Base-by-base conservation (phyloP, 345 rosid genomes). In the Combretum micranthum region DNA sequence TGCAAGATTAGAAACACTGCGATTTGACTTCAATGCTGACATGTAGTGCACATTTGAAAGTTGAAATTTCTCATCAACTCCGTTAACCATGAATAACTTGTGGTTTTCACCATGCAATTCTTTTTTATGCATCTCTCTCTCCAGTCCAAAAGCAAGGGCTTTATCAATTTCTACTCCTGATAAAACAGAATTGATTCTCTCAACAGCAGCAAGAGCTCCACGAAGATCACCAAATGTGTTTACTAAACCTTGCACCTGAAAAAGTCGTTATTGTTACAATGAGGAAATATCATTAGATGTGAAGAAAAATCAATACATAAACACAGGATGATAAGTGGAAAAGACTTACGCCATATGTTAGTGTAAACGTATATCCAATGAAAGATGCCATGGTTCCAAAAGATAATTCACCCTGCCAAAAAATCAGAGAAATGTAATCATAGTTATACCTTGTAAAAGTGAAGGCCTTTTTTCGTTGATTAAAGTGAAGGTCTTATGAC, bases 141-240 rank as follows among this genome's bases (percentile, higher is more conserved):
- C 95, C 72, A 92, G 64, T 46, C 98, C 96, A 69, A 70, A 75
- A 52, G 96, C 95, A 72, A 92, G 98, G 62, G 96, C 85, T 68
- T 83, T 85, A 69, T 92, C 98, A 61, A 81, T 77, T 70, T 84
- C 96, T 66, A 80, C 78, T 19, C 80, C 77, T 42, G 92, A 79
- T 53, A 91, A 58, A 67, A 91, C 78, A 64, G 96, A 78, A 52
- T 88, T 92, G 64, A 92, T 88, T 72, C 96, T 81, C 72, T 88
- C 98, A 56, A 86, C 79, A 26, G 93, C 88, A 75, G 98, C 89
- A 67, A 92, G 71, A 59, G 84, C 50, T 45, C 88, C 96, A 53
- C 93, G 98, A 64, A 92, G 90, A 77, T 92, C 98, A 66, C 98
- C 98, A 63, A 84, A 78, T 20, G 96, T 84, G 80, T 92, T 86